Evolutionary conservation across 2,329 filamentous ascomycete species (phyloP), one percentile per base, ranked within the genome.

Genomic region (Fusarium sp.): DNA sequence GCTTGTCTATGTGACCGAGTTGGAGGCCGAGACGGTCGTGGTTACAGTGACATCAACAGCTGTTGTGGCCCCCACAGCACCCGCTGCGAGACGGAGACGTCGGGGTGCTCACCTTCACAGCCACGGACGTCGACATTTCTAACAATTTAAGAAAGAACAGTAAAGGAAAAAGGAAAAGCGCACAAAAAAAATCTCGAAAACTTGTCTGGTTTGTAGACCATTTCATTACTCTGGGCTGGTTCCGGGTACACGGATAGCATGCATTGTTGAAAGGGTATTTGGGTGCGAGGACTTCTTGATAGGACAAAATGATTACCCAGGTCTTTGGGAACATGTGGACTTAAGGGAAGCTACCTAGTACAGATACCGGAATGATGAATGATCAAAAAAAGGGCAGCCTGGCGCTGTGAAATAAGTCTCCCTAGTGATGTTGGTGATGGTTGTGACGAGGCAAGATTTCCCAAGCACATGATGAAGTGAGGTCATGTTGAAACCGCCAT

Each of bases 1-100:
- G 54, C 77, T 86, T 6, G 85, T 90, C 32, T 90, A 86, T 61
- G 87, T 90, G 17, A 90, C 87, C 0, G 81, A 86, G 64, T 79
- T 84, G 30, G 78, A 83, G 15, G 82, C 84, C 27, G 79, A 81
- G 25, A 85, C 84, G 3, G 79, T 83, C 6, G 86, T 86, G 0
- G 81, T 85, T n/a, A 83, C 83, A 3, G 78, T 80, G 12, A 79
- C 81, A 30, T 79, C 82, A 9, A 78, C 78, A n/a, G 77, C 76
- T 33, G 65, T 77, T 25, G 66, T 68, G 27, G 67, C 65, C 10
- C 62, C 75, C 14, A 72, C 77, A 11, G 69, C 62, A 12, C 71
- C 75, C 15, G 71, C 77, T 8, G 69, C 59, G 15, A 71, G 70
- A 25, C 77, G 74, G 20, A 78, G 79, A 61, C 80, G 81, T 35